Evolutionary conservation across 148 eudicot genomes (phyloP), one percentile per base, ranked within the genome.

Genomic region (Chenopodium quinoa): DNA sequence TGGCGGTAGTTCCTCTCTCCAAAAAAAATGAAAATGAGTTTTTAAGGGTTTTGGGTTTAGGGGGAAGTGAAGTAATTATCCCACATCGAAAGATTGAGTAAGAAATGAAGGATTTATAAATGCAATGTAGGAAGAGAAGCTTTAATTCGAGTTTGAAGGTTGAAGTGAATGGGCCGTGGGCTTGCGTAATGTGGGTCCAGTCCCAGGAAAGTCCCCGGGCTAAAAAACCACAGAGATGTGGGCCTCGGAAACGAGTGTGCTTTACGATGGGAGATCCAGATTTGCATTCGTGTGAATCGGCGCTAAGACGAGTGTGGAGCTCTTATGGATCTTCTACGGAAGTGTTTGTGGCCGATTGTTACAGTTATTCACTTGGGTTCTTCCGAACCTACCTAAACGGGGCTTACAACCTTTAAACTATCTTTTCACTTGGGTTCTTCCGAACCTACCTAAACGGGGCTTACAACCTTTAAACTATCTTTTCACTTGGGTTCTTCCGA

Each of bases 121-220:
- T 7, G 7, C 19, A 7, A 27, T 0, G 16, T 20, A 2, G 0
- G 0, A 7, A 0, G 0, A 0, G 0, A 0, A 0, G 0, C 6
- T 2, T 0, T 0, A 78, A 73, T 67, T 4, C 5, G 1, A n/a
- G 82, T 58, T 34, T 47, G 65, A 72, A 62, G 79, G 83, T 70
- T 75, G 82, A 78, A 77, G 90, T 86, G 90, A 80, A 2, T 78
- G 84, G 88, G 87, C 82, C 1, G 0, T 6, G 83, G 17, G 32
- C 11, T 1, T 4, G 9, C 9, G 0, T 0, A 19, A 27, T 12
- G 23, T 2, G 6, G 52, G 29, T 37, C 20, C 22, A 1, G 75
- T 78, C 84, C 83, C 87, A 71, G 88, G 90, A 88, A 88, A 86
- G 88, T 88, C 88, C 88, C 88, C 87, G 90, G 79, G 90, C 81